These are phyloP conservation scores for Biancaea sappan DNA, from an alignment of 306 rosid species.

Conservation along the genomic window DNA sequence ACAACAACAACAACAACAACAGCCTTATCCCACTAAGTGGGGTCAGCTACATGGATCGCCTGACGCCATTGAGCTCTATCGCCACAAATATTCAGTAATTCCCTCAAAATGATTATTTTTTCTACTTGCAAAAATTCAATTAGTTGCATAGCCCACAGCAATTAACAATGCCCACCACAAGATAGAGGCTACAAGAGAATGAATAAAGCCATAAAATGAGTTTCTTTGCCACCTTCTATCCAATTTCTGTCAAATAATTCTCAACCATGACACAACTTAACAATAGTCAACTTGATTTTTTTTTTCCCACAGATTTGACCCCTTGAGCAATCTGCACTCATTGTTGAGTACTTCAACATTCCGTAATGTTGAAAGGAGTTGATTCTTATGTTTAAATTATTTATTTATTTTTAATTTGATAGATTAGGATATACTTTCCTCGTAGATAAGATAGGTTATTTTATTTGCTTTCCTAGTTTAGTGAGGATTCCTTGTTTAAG, in stretches of 20 bases:
- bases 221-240: not conserved
- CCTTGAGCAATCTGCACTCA: not conserved
- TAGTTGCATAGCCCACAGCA: constrained; percentile 2
- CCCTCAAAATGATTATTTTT: not conserved
- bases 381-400: too few species aligned
- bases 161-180: constrained; percentile 22
- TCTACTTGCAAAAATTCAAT: not conserved
- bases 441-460: too few species aligned
- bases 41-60: too few species aligned
- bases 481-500: too few species aligned
- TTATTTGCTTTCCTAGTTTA: too few species aligned
- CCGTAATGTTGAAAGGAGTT: too few species aligned
- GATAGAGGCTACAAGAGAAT: not conserved
- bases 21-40: too few species aligned
- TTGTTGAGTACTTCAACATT: not conserved
- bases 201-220: not conserved
- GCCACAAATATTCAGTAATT: not conserved
- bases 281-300: not conserved
- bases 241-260: constrained; percentile 12
- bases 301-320: constrained; percentile 6
- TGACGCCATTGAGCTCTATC: too few species aligned
- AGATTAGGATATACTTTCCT: too few species aligned
- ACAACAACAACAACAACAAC: too few species aligned
- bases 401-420: too few species aligned
- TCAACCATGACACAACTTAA: not conserved